A percentile compares a stretch with the other conserved stretches of the same genome.
Conservation (phyloP, 495 filamentous ascomycete species). For the Cercophora sp. region DNA sequence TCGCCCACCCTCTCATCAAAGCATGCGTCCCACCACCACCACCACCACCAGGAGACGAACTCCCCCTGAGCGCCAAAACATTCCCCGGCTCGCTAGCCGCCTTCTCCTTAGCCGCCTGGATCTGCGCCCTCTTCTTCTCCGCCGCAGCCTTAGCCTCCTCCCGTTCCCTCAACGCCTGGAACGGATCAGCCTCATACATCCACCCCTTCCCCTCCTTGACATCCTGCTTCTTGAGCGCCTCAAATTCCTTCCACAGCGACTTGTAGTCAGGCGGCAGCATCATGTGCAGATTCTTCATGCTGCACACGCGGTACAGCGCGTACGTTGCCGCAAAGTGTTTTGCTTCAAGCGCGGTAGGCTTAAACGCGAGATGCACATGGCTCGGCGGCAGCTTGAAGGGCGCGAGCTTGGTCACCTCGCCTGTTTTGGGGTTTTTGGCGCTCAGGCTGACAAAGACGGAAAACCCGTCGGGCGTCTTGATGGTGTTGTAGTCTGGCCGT, state of each 20-base stretch:
- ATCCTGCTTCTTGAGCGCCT: conserved; percentile 71
- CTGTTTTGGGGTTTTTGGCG: conserved; percentile 76
- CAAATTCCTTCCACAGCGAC: conserved; percentile 85
- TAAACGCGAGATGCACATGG: conserved; percentile 62
- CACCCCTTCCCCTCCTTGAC: conserved; percentile 71
- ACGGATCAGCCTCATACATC: conserved; percentile 97
- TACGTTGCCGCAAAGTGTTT: conserved; percentile 90
- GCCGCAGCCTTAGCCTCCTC: conserved; percentile 67
- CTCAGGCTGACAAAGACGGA: conserved; percentile 75
- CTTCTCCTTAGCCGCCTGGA: conserved; percentile 59
- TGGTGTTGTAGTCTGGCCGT: conserved; percentile 79
- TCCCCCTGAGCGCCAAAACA: conserved; percentile 36
- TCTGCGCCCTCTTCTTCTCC: conserved; percentile 67
- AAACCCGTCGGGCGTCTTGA: conserved; percentile 57
- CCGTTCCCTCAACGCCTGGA: conserved; percentile 70
- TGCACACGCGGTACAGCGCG: conserved; percentile 84
- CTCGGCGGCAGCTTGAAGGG: conserved; percentile 76
- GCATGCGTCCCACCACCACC: conserved; percentile 19
- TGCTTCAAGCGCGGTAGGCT: conserved; percentile 79
- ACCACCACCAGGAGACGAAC: conserved; percentile 21
- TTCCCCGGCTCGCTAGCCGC: conserved; percentile 51
- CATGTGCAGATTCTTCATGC: conserved; percentile 90
- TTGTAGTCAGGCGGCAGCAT: conserved; percentile 87
- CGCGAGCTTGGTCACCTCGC: conserved; percentile 65
- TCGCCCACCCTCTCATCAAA: conserved; percentile 71